phyloP scores from a whole-genome alignment of 495 filamentous ascomycete species.

The Geoglossum glabrum region DNA sequence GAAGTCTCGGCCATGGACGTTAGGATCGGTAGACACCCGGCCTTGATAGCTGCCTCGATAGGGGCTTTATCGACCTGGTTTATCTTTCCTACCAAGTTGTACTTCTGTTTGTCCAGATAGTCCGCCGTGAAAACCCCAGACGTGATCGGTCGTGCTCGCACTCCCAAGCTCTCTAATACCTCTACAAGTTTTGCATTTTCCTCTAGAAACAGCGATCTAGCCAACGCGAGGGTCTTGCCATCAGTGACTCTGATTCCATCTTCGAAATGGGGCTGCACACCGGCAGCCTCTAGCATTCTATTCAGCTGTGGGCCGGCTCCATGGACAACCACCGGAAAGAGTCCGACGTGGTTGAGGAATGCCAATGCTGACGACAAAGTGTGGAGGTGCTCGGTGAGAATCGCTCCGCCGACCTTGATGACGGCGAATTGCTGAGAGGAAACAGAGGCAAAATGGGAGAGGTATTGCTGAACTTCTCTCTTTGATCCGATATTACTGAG shows the following conservation, averaged over 20 bases:
- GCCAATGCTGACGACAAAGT: slow-evolving; percentile 72
- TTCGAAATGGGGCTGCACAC: slow-evolving; percentile 89
- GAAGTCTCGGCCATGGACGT: slow-evolving; percentile 93
- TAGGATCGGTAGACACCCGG: slow-evolving; percentile 81
- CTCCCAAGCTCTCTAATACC: slow-evolving; percentile 75
- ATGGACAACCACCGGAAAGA: slow-evolving; percentile 92
- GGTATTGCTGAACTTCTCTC: slow-evolving; percentile 93
- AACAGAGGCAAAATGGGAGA: slow-evolving; percentile 92
- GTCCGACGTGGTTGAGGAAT: slow-evolving; percentile 86
- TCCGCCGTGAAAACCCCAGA: slow-evolving; percentile 89
- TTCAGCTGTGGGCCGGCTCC: slow-evolving; percentile 94
- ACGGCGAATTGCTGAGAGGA: slow-evolving; percentile 96
- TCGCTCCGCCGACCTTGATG: slow-evolving; percentile 95
- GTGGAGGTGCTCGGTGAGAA: slow-evolving; percentile 86
- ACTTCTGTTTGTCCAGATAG: slow-evolving; percentile 87
- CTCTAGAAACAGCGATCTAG: slow-evolving; percentile 77
- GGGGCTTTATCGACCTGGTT: slow-evolving; percentile 78
- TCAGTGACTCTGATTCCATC: slow-evolving; percentile 94
- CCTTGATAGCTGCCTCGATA: slow-evolving; percentile 80
- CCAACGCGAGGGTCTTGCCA: slow-evolving; percentile 80
- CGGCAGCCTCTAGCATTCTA: slow-evolving; percentile 73
- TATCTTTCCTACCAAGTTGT: slow-evolving; percentile 87
- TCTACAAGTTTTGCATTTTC: slow-evolving; percentile 94
- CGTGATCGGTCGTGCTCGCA: slow-evolving; percentile 78
- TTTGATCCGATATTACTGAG: slow-evolving; percentile 94